Evolutionary conservation across 2,329 filamentous ascomycete species (phyloP).

Genomic region (Neofusicoccum umdonicola): DNA sequence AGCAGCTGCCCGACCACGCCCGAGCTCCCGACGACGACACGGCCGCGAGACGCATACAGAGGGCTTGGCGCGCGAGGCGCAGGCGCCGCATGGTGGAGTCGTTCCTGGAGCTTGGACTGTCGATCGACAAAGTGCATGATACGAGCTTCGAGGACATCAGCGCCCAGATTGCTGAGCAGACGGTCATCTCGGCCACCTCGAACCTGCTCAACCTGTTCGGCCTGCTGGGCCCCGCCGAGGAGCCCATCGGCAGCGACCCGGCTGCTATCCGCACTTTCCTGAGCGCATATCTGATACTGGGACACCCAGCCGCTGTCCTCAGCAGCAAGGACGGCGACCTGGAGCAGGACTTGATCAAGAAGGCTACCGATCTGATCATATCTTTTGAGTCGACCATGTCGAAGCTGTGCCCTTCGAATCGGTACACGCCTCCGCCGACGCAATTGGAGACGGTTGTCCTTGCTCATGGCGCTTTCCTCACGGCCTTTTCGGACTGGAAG

Average conservation of each 20-base stretch:
- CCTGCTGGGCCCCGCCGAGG: constrained; percentile 60
- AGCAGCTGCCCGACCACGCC: constrained; percentile 20
- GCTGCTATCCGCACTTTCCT: constrained; percentile 72
- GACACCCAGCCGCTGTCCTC: constrained; percentile 74
- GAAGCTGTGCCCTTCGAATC: constrained; percentile 64
- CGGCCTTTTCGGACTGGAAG: constrained; percentile 82
- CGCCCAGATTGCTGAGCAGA: constrained; percentile 63
- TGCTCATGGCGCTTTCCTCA: constrained; percentile 70
- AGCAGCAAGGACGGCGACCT: constrained; percentile 69
- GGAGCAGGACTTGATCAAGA: constrained; percentile 70
- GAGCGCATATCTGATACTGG: constrained; percentile 75
- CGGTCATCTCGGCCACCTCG: constrained; percentile 64
- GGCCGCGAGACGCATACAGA: constrained; percentile 66
- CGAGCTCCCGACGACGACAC: constrained; percentile 54
- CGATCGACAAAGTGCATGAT: constrained; percentile 66
- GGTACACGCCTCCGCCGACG: constrained; percentile 63
- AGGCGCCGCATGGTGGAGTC: constrained; percentile 61
- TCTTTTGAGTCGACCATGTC: constrained; percentile 73
- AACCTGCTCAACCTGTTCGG: constrained; percentile 68
- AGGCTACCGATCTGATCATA: constrained; percentile 73
- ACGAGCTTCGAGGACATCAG: constrained; percentile 74
- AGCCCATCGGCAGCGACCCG: constrained; percentile 63
- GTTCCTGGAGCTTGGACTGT: constrained; percentile 66
- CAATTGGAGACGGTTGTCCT: constrained; percentile 64
- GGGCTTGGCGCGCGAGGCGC: constrained; percentile 63